phyloP scores from a whole-genome alignment of 2,329 filamentous ascomycete species.

The Periconia macrospinosa region DNA sequence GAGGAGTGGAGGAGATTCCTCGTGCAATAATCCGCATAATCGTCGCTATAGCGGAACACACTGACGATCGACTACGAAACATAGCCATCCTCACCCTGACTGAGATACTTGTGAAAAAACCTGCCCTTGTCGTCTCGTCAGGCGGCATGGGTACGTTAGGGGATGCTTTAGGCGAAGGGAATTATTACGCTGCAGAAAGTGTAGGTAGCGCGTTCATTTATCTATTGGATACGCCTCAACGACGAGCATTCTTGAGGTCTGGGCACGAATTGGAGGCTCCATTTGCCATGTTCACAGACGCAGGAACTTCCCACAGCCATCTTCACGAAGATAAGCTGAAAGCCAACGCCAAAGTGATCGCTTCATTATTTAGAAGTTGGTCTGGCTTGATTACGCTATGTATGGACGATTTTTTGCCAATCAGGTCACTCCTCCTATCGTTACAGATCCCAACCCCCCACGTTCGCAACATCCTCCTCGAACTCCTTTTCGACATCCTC shows the following conservation, averaged over 20 bases:
- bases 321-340: conserved; percentile 69
- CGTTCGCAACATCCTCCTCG: conserved; percentile 76
- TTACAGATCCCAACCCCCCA: conserved; percentile 60
- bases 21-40: conserved; percentile 85
- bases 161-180: conserved; percentile 88
- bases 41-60: conserved; percentile 84
- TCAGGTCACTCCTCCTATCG: conserved; percentile 75
- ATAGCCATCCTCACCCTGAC: conserved; percentile 93
- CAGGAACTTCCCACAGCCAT: conserved; percentile 54
- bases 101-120: conserved; percentile 86
- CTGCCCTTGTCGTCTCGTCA: conserved; percentile 75
- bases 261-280: conserved; percentile 84
- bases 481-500: conserved; percentile 80
- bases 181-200: conserved; percentile 90
- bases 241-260: conserved; percentile 78
- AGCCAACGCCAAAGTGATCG: conserved; percentile 88
- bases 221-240: conserved; percentile 80
- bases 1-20: conserved; percentile 85
- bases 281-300: conserved; percentile 92
- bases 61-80: conserved; percentile 80
- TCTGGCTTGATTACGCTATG: conserved; percentile 85
- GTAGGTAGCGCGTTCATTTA: conserved; percentile 86
- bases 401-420: conserved; percentile 83
- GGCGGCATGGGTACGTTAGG: conserved; percentile 85
- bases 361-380: conserved; percentile 91